Evolutionary conservation across 2,329 filamentous ascomycete genomes (phyloP).

Genomic region (Fusarium cicatricum): DNA sequence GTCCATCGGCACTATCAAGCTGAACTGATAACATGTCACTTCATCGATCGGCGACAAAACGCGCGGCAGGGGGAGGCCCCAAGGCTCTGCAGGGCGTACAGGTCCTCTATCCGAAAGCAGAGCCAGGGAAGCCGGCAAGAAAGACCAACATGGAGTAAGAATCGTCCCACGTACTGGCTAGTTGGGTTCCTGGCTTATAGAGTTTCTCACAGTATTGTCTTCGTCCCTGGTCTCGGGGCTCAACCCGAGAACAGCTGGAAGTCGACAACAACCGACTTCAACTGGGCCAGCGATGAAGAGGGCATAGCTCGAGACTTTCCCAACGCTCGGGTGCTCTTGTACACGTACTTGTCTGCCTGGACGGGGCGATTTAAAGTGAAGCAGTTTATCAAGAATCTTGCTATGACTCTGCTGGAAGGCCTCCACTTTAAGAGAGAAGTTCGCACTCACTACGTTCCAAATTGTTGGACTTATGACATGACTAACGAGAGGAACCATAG

Average conservation of each 20-base stretch:
- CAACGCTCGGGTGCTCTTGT: slow-evolving; percentile 50
- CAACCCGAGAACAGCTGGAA: slow-evolving; percentile 52
- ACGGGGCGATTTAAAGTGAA: slow-evolving; percentile 51
- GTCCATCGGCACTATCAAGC: too few species aligned
- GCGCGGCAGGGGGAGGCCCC: slow-evolving; percentile 24
- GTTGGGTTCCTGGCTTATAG: background rate
- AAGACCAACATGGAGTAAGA: slow-evolving; percentile 48
- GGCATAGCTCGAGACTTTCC: slow-evolving; percentile 52
- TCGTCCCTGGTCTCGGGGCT: slow-evolving; percentile 52
- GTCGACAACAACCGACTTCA: slow-evolving; percentile 48
- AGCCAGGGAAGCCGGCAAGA: slow-evolving; percentile 34
- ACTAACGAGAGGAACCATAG: background rate
- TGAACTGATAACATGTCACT: slow-evolving; percentile 16
- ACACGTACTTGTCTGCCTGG: slow-evolving; percentile 54
- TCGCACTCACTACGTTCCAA: background rate
- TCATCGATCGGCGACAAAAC: slow-evolving; percentile 26
- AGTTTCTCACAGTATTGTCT: slow-evolving; percentile 47
- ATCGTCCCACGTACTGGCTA: too few species aligned
- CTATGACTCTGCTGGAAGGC: slow-evolving; percentile 47
- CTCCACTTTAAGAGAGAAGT: slow-evolving; percentile 49
- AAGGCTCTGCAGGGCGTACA: slow-evolving; percentile 51
- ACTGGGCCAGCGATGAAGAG: slow-evolving; percentile 50
- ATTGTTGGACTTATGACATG: background rate
- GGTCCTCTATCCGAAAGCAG: slow-evolving; percentile 45
- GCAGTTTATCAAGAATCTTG: slow-evolving; percentile 51